Evolutionary conservation across 352 stramenopile genomes (phyloP), one percentile per base, ranked within the genome.

Genomic region (Globisporangium parvum): DNA sequence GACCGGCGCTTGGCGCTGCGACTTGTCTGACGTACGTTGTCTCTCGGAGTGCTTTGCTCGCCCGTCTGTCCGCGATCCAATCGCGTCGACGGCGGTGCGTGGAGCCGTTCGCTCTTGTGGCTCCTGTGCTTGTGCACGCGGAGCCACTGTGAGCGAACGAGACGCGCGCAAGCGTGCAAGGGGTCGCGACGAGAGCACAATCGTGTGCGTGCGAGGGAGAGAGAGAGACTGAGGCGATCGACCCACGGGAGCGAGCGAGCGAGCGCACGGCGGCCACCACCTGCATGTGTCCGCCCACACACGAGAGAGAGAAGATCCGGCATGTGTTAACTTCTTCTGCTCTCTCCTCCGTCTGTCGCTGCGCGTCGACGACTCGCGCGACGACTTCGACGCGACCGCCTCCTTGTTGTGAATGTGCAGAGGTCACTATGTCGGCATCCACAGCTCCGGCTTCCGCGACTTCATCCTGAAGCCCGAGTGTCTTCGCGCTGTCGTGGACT

Each of bases 381-480:
- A n/a, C 57, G 51, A 57, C 57, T 24, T 55, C 46, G 53, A 49
- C 40, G 59, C 48, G 51, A 45, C 52, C 51, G 37, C 46, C 46
- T 35, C 46, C 21, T 59, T 60, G 48, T 57, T 56, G 48, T 60
- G 35, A 59, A 59, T 60, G 47, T 52, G 42, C 56, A 99, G 96
- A 87, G 97, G 97, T 51, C 96, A 99, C 77, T 99, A 99, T 75
- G 97, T 99, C 59, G 97, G 97, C 63, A 99, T 99, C 71, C 97
- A 99, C 74, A 96, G 89, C 53, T 98, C 95, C 31, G 96, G 96
- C 70, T 99, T 99, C 83, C 97, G 98, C 67, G 97, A 99, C 74
- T 99, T 99, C 63, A 96, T 99, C 67, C 75, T 99, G 42, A 99
- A 99, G 83, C 96, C 97, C 26, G 97, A 99, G 76, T 96, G 97